Evolutionary conservation across 805 yeast species (phyloP), one percentile per base, ranked within the genome.

Genomic region (Blastobotrys robertii): DNA sequence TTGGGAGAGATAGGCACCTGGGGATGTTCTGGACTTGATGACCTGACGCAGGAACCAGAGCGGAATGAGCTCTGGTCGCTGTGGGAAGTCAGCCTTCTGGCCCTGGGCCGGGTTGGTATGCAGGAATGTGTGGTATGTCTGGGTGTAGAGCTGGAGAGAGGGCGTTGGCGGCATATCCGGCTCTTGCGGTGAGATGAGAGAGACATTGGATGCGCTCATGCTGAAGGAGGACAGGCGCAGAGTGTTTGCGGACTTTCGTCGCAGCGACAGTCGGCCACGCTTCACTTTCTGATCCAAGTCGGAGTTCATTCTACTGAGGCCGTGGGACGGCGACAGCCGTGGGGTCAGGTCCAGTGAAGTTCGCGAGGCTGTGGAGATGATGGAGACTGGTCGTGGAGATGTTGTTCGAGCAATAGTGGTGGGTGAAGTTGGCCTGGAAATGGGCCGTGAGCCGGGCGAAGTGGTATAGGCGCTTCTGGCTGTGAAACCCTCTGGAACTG

Each of bases 1-100:
- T 8, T 33, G 30, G 6, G 42, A 30, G 22, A 47, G 30, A 34
- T 29, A 42, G 8, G 43, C 44, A 7, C 50, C 50, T 7, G 44
- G 34, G 25, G 33, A 22, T 15, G 45, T 8, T 13, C 39, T 41
- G 13, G 45, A 37, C 8, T 22, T 13, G 3, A 47, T 10, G 10
- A 47, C 35, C 13, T 37, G 48, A 12, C 38, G 42, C 28, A 47
- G 43, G 33, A 47, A 44, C 50, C 50, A 47, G 30, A 37, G 34
- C 5, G 50, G 38, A 8, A 34, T 30, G 7, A 34, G 37, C 29
- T 39, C 37, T 6, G 16, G 33, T 19, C 33, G 33, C 28, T 30
- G 30, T 28, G 44, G 41, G 15, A 32, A 22, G 37, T 10, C 19
- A 4, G 22, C 38, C 5, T 11, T 15, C 9, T 34, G 30, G 13